Conservation (phyloP, 345 rosid species). For the Citrus australasica region DNA sequence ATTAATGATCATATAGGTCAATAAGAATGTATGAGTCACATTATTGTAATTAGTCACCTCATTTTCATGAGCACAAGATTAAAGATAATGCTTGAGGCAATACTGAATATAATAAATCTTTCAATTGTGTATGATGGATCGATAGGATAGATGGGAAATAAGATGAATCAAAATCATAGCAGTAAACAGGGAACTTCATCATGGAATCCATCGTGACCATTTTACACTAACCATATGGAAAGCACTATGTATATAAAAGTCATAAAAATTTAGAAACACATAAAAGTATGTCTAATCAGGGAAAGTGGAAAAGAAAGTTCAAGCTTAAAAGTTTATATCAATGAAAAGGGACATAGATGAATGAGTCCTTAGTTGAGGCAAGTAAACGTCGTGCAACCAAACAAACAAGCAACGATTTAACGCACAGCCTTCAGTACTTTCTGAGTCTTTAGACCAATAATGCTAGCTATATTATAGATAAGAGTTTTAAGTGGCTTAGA, state of each 20-base stretch:
- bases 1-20: background rate
- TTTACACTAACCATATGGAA: too few relatives aligned
- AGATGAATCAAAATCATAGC: too few relatives aligned
- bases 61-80: background rate
- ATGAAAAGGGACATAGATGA: background rate
- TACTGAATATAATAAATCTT: background rate
- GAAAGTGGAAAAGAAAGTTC: background rate
- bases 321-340: background rate
- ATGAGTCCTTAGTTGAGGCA: background rate
- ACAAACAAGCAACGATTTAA: background rate
- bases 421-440: background rate
- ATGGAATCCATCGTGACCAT: background rate
- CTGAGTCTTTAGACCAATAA: background rate
- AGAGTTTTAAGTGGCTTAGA: conserved; percentile 10
- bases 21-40: background rate
- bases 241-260: background rate
- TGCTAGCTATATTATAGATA: background rate
- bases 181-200: too few relatives aligned
- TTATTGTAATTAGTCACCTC: background rate
- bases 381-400: background rate
- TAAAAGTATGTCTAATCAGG: background rate
- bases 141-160: too few relatives aligned
- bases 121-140: background rate
- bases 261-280: background rate
- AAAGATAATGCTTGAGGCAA: conserved; percentile 4